A percentile compares a stretch with the other conserved stretches of the same genome.
phyloP scores from a whole-genome alignment of 2,329 filamentous ascomycete species.

The Aspergillus awamori region DNA sequence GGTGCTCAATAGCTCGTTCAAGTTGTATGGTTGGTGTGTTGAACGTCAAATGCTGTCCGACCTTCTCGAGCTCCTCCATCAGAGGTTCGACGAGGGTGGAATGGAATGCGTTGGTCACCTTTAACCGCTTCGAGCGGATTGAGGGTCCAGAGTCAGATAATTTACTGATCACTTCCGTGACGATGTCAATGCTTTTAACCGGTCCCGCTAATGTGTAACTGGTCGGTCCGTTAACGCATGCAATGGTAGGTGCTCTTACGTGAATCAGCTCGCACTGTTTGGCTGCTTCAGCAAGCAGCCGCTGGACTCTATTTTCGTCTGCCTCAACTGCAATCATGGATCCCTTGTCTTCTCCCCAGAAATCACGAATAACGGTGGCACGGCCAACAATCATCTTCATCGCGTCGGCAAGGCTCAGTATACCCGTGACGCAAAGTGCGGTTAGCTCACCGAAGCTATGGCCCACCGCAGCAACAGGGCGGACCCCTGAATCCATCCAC shows the following conservation, averaged over 20 bases:
- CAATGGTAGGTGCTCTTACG: neutral
- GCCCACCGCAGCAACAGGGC: conserved; percentile 38
- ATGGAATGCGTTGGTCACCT: conserved; percentile 53
- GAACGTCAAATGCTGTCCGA: too few relatives aligned
- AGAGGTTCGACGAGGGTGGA: conserved; percentile 45
- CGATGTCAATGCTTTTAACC: neutral
- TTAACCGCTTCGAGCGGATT: conserved; percentile 38
- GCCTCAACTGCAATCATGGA: conserved; percentile 40
- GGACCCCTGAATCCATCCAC: conserved; percentile 45
- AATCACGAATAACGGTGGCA: conserved; percentile 32
- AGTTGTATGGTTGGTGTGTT: too few relatives aligned
- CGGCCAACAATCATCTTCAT: conserved; percentile 33
- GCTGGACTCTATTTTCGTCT: conserved; percentile 17
- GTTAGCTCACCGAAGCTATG: conserved; percentile 46
- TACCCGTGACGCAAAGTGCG: conserved; percentile 37
- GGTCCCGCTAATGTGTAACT: conserved; percentile 1
- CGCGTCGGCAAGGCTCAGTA: conserved; percentile 34
- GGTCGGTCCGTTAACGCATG: conserved; percentile 13
- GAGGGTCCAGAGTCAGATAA: too few relatives aligned
- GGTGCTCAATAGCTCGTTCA: too few relatives aligned
- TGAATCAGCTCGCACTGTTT: neutral
- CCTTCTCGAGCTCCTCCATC: too few relatives aligned
- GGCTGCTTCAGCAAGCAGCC: neutral
- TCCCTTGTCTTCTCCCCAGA: conserved; percentile 38
- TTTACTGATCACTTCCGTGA: neutral